These are phyloP conservation scores for Fusarium metavorans DNA, from an alignment of 2,329 filamentous ascomycete species.

Conservation along the genomic window DNA sequence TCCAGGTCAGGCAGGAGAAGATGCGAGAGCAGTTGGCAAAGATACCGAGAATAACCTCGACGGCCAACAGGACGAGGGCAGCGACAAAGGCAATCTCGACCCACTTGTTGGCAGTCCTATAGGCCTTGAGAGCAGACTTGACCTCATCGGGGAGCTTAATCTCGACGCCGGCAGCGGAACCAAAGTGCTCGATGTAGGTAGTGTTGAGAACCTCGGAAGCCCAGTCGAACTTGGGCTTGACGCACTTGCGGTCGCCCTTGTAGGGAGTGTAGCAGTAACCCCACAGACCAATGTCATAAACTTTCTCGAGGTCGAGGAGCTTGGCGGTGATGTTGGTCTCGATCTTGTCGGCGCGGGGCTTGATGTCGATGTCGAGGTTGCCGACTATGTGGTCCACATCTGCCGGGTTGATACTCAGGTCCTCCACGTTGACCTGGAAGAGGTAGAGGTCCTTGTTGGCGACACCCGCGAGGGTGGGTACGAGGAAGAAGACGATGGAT, in stretches of 20 bases:
- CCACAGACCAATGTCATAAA: slow-evolving; percentile 88
- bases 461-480: slow-evolving; percentile 68
- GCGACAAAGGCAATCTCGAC: slow-evolving; percentile 85
- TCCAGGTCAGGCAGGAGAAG: slow-evolving; percentile 84
- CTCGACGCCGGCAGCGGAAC: slow-evolving; percentile 58
- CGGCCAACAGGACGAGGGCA: slow-evolving; percentile 75
- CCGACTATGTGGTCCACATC: slow-evolving; percentile 53
- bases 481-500: slow-evolving; percentile 76
- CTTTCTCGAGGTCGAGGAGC: slow-evolving; percentile 62
- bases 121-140: slow-evolving; percentile 75
- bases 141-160: slow-evolving; percentile 77
- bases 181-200: slow-evolving; percentile 60
- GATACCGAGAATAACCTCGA: slow-evolving; percentile 82
- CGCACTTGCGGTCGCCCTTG: slow-evolving; percentile 72
- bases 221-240: slow-evolving; percentile 79
- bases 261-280: slow-evolving; percentile 80
- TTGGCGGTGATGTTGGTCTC: slow-evolving; percentile 65
- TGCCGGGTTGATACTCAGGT: slow-evolving; percentile 60
- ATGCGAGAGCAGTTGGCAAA: slow-evolving; percentile 86
- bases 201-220: slow-evolving; percentile 79
- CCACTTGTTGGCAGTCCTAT: slow-evolving; percentile 81
- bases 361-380: slow-evolving; percentile 41
- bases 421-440: slow-evolving; percentile 71
- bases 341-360: slow-evolving; percentile 39
- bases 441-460: slow-evolving; percentile 68